Evolutionary conservation across 495 filamentous ascomycete genomes (phyloP).

Genomic region (Penicillium lividum): DNA sequence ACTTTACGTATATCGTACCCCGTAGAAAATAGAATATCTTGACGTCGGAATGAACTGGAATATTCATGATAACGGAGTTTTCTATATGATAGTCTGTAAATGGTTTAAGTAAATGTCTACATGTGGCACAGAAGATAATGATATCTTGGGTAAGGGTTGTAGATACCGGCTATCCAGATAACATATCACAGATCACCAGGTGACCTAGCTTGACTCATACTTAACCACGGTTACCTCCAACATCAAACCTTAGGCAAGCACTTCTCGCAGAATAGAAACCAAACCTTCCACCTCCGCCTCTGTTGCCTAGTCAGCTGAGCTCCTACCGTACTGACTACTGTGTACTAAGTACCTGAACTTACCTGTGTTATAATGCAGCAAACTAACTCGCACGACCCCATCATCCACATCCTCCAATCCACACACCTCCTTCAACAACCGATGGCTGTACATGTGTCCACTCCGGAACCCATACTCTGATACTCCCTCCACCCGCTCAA

Average conservation of each 20-base stretch:
- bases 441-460: constrained; percentile 67
- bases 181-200: not conserved
- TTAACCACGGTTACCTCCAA: not conserved
- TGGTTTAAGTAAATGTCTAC: too few relatives aligned
- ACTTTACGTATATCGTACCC: not conserved
- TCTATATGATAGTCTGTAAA: not conserved
- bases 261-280: constrained; percentile 49
- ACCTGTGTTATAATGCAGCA: constrained; percentile 78
- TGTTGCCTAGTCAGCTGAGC: constrained; percentile 28
- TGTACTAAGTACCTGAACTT: constrained; percentile 23
- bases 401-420: constrained; percentile 51
- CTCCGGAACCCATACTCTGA: constrained; percentile 61
- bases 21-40: not conserved
- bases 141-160: too few relatives aligned
- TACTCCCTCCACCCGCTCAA: constrained; percentile 60
- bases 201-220: not conserved
- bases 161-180: not conserved
- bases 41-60: not conserved
- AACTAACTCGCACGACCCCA: constrained; percentile 68
- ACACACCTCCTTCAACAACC: constrained; percentile 61
- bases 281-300: constrained; percentile 58
- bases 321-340: too few relatives aligned
- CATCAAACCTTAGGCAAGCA: constrained; percentile 17
- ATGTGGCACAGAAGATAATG: too few relatives aligned
- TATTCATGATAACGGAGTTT: not conserved